Conservation (phyloP, 139 green algal genomes). For the Nannochloris sp. region DNA sequence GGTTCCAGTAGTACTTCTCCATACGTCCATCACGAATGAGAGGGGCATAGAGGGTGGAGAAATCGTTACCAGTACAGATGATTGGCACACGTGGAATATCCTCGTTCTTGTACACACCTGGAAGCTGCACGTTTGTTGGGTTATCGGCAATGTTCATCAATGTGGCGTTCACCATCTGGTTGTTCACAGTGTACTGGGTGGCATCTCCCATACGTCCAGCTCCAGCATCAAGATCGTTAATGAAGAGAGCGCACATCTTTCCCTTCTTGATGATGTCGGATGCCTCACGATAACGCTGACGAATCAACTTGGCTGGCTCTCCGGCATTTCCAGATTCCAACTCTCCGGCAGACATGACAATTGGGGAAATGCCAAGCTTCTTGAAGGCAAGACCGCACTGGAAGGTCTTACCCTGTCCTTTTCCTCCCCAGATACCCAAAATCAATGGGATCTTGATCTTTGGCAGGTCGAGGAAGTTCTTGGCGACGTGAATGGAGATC, state of each 20-base stretch:
- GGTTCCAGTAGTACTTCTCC: slow-evolving; percentile 99
- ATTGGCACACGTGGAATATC: slow-evolving; percentile 90
- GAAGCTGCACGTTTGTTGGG: slow-evolving; percentile 99
- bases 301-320: slow-evolving; percentile 97
- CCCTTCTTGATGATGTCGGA: slow-evolving; percentile 99
- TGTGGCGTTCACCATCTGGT: slow-evolving; percentile 98
- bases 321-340: slow-evolving; percentile 97
- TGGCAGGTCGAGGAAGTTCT: slow-evolving; percentile 93
- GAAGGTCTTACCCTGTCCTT: slow-evolving; percentile 99
- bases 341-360: slow-evolving; percentile 98
- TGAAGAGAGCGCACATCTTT: slow-evolving; percentile 97
- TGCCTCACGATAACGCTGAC: slow-evolving; percentile 93
- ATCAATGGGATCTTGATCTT: slow-evolving; percentile 94
- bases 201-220: slow-evolving; percentile 87
- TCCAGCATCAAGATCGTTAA: slow-evolving; percentile 98
- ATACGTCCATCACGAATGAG: slow-evolving; percentile 99
- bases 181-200: slow-evolving; percentile 99
- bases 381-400: slow-evolving; percentile 93
- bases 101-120: slow-evolving; percentile 57
- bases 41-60: slow-evolving; percentile 97
- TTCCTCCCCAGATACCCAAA: slow-evolving; percentile 97
- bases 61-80: slow-evolving; percentile 98
- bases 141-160: slow-evolving; percentile 99
- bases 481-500: slow-evolving; percentile 87
- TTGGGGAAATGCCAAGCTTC: slow-evolving; percentile 94